These are phyloP conservation scores for Yarrowia sp. DNA, from an alignment of 805 yeast genomes.

Conservation along the genomic window DNA sequence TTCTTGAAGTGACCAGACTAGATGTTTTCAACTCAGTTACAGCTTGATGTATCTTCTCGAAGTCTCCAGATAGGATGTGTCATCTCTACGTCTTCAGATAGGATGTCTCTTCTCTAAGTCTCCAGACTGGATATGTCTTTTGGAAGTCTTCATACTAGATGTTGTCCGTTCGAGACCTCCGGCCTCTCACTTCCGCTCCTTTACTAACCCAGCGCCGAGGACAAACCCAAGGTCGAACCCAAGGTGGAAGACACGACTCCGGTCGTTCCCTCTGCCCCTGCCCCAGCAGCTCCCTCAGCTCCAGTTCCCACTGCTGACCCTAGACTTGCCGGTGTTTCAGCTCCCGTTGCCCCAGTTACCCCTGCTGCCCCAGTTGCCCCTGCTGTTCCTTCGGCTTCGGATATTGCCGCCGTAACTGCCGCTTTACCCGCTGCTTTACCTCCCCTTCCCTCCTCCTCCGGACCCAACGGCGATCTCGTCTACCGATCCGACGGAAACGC, in stretches of 20 bases:
- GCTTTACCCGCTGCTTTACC: background rate
- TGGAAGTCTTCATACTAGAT: background rate
- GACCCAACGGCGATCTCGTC: conserved; percentile 3
- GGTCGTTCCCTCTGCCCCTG: no score
- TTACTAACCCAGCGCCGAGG: conserved; percentile 49
- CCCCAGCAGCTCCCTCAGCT: conserved; percentile 6
- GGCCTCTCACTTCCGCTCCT: background rate
- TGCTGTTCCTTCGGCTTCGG: conserved; percentile 40
- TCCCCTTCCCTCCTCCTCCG: no score
- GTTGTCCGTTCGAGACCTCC: conserved; percentile 19
- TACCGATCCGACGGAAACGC: conserved; percentile 35
- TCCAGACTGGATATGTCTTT: no score
- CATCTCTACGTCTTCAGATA: no score
- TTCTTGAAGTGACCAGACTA: no score
- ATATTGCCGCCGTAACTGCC: background rate
- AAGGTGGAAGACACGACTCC: no score
- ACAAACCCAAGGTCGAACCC: conserved; percentile 40
- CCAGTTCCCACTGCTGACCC: conserved; percentile 42
- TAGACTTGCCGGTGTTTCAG: conserved; percentile 42
- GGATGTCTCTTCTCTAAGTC: no score
- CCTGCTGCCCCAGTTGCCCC: conserved; percentile 43
- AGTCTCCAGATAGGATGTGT: no score
- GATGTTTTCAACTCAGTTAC: no score
- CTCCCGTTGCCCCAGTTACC: conserved; percentile 40
- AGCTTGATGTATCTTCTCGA: no score